Conservation (phyloP, 129 eudicot genomes). For the Lonicera japonica region DNA sequence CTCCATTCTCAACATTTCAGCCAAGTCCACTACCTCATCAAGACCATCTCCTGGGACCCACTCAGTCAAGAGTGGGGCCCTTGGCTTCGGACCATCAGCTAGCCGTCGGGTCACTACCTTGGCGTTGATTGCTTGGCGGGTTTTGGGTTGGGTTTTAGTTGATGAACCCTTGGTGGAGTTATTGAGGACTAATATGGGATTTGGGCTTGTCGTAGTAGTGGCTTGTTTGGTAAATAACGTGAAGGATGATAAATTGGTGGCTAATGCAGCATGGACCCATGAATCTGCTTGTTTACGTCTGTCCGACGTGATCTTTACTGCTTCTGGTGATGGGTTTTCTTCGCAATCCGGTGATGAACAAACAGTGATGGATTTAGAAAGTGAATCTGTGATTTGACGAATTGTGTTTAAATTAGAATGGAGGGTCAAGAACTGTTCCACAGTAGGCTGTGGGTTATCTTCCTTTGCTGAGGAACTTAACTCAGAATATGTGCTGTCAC, state of each 20-base stretch:
- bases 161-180: slow-evolving; percentile 40
- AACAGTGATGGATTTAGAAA: slow-evolving; percentile 39
- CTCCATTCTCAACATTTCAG: slow-evolving; percentile 49
- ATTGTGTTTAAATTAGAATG: slow-evolving; percentile 54
- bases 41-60: slow-evolving; percentile 77
- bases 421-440: slow-evolving; percentile 71
- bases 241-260: slow-evolving; percentile 70
- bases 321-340: slow-evolving; percentile 69
- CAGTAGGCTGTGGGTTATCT: slow-evolving; percentile 84
- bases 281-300: slow-evolving; percentile 72
- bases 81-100: slow-evolving; percentile 29
- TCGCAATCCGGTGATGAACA: slow-evolving; percentile 48
- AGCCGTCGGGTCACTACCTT: slow-evolving; percentile 34
- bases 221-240: slow-evolving; percentile 49
- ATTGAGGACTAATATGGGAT: slow-evolving; percentile 59
- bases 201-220: slow-evolving; percentile 10
- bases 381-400: slow-evolving; percentile 46
- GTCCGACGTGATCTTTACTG: slow-evolving; percentile 42
- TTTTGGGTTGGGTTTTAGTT: slow-evolving; percentile 48
- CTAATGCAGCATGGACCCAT: slow-evolving; percentile 88
- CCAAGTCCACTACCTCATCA: slow-evolving; percentile 61
- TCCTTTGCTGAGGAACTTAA: slow-evolving; percentile 71
- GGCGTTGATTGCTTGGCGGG: slow-evolving; percentile 45
- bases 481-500: slow-evolving; percentile 75
- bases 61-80: slow-evolving; percentile 49